These are phyloP conservation scores for Plasmodium gonderi DNA, from an alignment of 169 alveolate species.

Conservation along the genomic window DNA sequence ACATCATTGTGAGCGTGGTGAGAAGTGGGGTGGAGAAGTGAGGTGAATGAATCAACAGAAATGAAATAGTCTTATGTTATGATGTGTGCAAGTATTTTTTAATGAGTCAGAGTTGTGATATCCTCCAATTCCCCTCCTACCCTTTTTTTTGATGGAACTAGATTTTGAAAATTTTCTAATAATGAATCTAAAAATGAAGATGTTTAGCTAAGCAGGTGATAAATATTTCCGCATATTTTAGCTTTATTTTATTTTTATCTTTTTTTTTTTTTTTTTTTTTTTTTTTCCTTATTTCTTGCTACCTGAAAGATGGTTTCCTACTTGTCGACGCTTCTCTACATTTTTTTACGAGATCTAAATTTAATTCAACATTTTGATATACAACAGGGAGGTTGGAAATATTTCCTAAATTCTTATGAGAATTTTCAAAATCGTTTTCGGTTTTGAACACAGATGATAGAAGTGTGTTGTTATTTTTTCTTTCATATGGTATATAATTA, in stretches of 20 bases:
- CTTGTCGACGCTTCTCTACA: constrained; percentile 31
- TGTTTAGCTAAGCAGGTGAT: neutral
- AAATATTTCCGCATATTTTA: neutral
- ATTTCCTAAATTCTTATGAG: neutral
- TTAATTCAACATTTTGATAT: neutral
- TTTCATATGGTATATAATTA: constrained; percentile 64
- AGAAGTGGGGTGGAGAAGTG: neutral
- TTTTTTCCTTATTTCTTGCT: neutral
- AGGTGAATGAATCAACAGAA: too few relatives aligned
- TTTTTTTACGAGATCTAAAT: constrained; percentile 28
- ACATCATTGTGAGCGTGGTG: neutral
- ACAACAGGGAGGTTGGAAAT: constrained; percentile 23
- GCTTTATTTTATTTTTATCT: neutral
- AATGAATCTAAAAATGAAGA: neutral
- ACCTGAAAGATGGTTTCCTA: neutral
- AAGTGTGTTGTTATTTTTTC: neutral
- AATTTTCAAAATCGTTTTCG: neutral
- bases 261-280: neutral
- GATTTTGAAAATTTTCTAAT: neutral
- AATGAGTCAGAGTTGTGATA: neutral
- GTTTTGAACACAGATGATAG: neutral
- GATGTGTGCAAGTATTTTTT: neutral
- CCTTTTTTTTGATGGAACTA: neutral
- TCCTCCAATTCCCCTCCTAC: too few relatives aligned
- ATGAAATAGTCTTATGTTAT: too few relatives aligned